Conservation (phyloP, 176 grass and related monocot genomes). For the Avena eriantha region DNA sequence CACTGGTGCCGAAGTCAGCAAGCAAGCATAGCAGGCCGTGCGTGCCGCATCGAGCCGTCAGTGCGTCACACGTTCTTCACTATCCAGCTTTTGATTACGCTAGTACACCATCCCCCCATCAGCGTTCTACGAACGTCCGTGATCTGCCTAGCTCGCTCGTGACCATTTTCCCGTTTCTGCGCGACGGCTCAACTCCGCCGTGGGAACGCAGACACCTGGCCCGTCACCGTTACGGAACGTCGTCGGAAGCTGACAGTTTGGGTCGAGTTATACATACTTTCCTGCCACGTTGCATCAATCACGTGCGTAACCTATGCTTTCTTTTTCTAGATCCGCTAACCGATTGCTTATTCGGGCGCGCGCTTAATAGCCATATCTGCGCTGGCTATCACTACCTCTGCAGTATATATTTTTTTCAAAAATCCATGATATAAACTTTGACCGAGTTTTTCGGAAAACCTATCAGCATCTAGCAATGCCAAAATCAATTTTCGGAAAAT, state of each 20-base stretch:
- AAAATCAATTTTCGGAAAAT: no score
- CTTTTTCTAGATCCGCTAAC: no score
- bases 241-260: not conserved
- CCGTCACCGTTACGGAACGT: not conserved
- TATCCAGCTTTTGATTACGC: not conserved
- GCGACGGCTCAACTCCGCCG: not conserved
- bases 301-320: no score
- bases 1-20: no score
- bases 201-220: not conserved
- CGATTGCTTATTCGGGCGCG: no score
- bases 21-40: not conserved
- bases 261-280: not conserved
- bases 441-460: no score
- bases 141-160: not conserved
- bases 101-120: not conserved
- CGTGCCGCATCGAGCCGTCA: not conserved
- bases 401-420: no score
- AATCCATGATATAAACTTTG: no score
- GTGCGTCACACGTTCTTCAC: not conserved
- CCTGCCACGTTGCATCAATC: not conserved
- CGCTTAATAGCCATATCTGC: no score
- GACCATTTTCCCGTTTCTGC: not conserved
- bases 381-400: no score
- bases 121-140: not conserved
- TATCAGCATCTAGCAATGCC: no score